Percentiles rank a stretch among this genome's conserved stretches.
phyloP scores from a whole-genome alignment of 768 basidiomycete genomes.

The Suillus americanus region DNA sequence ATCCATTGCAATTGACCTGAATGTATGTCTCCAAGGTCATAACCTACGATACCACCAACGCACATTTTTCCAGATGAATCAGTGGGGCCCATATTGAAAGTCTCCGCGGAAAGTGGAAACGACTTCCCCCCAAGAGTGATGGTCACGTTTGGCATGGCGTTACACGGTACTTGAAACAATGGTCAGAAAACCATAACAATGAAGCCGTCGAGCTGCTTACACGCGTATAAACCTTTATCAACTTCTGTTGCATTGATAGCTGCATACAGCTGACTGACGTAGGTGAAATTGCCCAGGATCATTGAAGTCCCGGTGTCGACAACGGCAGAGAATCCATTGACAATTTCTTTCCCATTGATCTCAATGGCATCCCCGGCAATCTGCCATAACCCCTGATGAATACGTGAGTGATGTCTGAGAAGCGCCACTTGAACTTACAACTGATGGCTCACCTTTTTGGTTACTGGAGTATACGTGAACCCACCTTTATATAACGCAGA shows the following conservation, averaged over 20 bases:
- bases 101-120: constrained; percentile 31
- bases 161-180: constrained; percentile 20
- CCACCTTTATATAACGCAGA: constrained; percentile 37
- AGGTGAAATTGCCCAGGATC: constrained; percentile 40
- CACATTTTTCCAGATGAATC: constrained; percentile 12
- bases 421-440: neutral
- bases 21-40: constrained; percentile 12
- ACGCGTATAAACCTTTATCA: constrained; percentile 35
- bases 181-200: constrained; percentile 5
- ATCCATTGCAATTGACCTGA: constrained; percentile 29
- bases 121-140: constrained; percentile 33
- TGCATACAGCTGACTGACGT: constrained; percentile 32
- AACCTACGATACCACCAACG: constrained; percentile 18
- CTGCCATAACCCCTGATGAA: constrained; percentile 24
- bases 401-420: constrained; percentile 1
- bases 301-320: constrained; percentile 54
- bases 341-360: constrained; percentile 21
- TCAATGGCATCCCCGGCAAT: constrained; percentile 14
- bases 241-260: constrained; percentile 28
- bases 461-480: constrained; percentile 38
- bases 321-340: constrained; percentile 12
- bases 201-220: constrained; percentile 7
- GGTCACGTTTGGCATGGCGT: constrained; percentile 26
- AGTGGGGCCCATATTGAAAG: constrained; percentile 36
- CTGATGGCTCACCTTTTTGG: constrained; percentile 22